Evolutionary conservation across 1,139 yeast genomes (phyloP), one percentile per base, ranked within the genome.

Genomic region (Hemisphaericaspora subhashii): DNA sequence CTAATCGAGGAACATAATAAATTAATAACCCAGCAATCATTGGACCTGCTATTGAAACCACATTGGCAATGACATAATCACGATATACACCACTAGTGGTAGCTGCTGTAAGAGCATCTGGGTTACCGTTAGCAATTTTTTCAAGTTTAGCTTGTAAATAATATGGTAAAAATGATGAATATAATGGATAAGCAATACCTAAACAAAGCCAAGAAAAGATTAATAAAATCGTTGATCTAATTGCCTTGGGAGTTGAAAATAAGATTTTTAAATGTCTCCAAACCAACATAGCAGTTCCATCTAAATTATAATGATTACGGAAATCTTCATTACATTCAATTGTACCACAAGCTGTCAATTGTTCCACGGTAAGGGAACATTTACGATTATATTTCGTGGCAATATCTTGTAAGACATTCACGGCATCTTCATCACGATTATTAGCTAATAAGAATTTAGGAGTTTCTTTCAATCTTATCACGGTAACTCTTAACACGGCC

Each of bases 391-490:
- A 67, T 40, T 72, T 70, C 3, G 38, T 46, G 4, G 81, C 77
- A 36, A 75, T 54, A 1, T 42, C 47, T 40, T 64, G 66, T 31
- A 77, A 54, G 10, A 46, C 54, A 31, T 53, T 53, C 15, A 64
- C 62, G 1, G 80, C 83, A 50, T 75, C 78, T 24, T 57, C 76
- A 48, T 79, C 84, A 49, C 75, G 62, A 31, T 77, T 76, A 45
- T 70, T 68, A 2, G 81, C 53, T 25, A 79, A 65, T 42, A 77
- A 63, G 52, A 68, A 79, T 48, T 79, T 79, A 28, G 84, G 85
- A 34, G 83, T 74, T 54, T 79, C 85, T 33, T 71, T 64, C 48
- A 79, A 56, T 42, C 67, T 59, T 35, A 79, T 57, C 14, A 76
- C 63, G 10, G 77, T 66, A 8, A 79, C 52, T 42, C 85, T 66